These are phyloP conservation scores for Acer yangbiense DNA, from an alignment of 345 rosid genomes.

Conservation along the genomic window DNA sequence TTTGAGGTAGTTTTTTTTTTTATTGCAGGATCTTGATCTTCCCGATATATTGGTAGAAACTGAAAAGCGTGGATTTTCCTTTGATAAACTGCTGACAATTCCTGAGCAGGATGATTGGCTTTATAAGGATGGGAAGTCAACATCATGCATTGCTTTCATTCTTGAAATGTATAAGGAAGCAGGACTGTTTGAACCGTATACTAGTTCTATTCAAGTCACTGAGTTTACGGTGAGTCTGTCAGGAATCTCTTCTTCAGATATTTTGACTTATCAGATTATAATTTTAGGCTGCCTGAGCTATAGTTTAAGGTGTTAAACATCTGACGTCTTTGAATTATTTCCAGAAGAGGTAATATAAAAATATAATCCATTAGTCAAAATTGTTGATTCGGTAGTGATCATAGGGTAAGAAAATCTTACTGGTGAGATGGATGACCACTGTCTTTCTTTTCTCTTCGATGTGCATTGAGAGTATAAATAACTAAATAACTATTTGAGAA, in stretches of 20 bases:
- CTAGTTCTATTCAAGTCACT: constrained; percentile 78
- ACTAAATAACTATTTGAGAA: background rate
- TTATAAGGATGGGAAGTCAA: constrained; percentile 89
- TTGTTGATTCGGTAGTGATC: background rate
- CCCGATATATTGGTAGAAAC: constrained; percentile 80
- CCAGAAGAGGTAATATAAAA: background rate
- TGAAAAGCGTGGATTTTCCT: constrained; percentile 85
- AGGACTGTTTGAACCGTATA: constrained; percentile 76
- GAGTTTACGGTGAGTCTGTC: constrained; percentile 79
- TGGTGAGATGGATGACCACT: background rate
- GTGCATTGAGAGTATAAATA: background rate
- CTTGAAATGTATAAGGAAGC: constrained; percentile 97
- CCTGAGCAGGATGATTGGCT: constrained; percentile 98
- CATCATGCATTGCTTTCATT: constrained; percentile 88
- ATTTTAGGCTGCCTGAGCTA: background rate
- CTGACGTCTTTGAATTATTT: background rate
- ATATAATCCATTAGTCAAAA: background rate
- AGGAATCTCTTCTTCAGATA: background rate
- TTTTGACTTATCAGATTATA: background rate
- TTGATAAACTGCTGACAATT: constrained; percentile 79
- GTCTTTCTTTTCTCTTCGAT: background rate
- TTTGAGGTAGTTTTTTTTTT: constrained; percentile 7
- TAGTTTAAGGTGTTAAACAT: background rate
- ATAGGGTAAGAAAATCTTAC: background rate
- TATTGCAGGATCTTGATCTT: constrained; percentile 75